Conservation (phyloP, 208 protist species). For the Porcisia deanei region DNA sequence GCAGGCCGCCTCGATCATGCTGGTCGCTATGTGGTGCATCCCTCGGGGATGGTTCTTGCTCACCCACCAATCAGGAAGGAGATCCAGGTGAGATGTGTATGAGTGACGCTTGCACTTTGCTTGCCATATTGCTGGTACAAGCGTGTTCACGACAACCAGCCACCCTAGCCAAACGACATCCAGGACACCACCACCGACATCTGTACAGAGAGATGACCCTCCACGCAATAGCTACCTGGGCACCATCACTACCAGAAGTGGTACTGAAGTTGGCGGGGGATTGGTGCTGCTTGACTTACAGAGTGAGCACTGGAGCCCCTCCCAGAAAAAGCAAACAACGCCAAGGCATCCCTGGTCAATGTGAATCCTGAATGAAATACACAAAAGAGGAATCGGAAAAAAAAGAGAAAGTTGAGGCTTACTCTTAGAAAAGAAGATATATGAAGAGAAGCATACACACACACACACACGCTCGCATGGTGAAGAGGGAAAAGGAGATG, state of each 20-base stretch:
- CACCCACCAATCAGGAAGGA: background rate
- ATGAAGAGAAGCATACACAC: conserved; percentile 10
- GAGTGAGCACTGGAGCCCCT: background rate
- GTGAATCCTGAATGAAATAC: background rate
- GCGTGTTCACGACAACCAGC: background rate
- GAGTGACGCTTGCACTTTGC: background rate
- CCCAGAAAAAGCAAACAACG: background rate
- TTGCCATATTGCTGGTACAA: background rate
- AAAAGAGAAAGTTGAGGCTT: conserved; percentile 13
- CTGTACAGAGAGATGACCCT: background rate
- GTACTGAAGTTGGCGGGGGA: background rate
- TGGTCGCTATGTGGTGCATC: background rate
- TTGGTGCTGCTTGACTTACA: background rate
- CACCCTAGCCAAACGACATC: background rate
- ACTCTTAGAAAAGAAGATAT: conserved; percentile 6
- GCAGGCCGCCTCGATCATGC: no score
- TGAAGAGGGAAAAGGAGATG: conserved; percentile 3
- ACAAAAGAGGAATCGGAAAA: background rate
- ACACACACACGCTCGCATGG: conserved; percentile 11
- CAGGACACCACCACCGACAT: background rate
- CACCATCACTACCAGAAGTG: background rate
- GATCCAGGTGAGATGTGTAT: background rate
- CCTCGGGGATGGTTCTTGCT: background rate
- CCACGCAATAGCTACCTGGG: background rate
- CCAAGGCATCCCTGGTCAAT: background rate